A percentile compares a stretch with the other conserved stretches of the same genome.
phyloP scores from a whole-genome alignment of 805 yeast species.

The Candida quercuum region DNA sequence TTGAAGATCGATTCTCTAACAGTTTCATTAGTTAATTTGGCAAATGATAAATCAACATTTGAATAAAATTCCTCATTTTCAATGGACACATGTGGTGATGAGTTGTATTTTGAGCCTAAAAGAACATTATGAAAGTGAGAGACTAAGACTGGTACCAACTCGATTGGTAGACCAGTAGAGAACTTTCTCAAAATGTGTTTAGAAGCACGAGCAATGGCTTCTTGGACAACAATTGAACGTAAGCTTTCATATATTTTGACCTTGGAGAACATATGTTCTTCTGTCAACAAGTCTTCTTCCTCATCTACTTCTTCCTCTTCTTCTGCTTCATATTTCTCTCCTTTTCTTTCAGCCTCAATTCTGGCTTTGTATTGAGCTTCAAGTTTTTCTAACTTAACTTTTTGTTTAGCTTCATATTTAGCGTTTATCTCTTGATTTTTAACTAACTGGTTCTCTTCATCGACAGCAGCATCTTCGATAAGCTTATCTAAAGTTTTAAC shows the following conservation, averaged over 20 bases:
- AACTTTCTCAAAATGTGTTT: constrained; percentile 65
- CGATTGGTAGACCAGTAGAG: constrained; percentile 42
- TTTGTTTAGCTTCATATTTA: constrained; percentile 13
- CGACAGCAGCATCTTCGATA: constrained; percentile 22
- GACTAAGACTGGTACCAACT: constrained; percentile 53
- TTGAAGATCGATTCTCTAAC: constrained; percentile 40
- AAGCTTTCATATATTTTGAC: constrained; percentile 13
- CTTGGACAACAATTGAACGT: constrained; percentile 29
- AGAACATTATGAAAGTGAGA: constrained; percentile 69
- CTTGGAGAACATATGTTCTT: constrained; percentile 6
- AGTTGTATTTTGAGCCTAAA: constrained; percentile 46
- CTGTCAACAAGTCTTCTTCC: constrained; percentile 16
- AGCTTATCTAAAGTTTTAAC: constrained; percentile 30
- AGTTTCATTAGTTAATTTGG: constrained; percentile 39
- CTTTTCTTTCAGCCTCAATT: constrained; percentile 21
- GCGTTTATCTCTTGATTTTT: constrained; percentile 17
- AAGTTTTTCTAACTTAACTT: constrained; percentile 9
- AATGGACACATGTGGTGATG: constrained; percentile 33
- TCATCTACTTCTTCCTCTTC: constrained; percentile 17
- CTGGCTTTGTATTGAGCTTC: constrained; percentile 15
- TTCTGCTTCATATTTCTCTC: constrained; percentile 17
- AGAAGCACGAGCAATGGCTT: constrained; percentile 73
- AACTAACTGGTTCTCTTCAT: constrained; percentile 19
- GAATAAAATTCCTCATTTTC: constrained; percentile 42
- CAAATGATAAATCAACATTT: constrained; percentile 34